Conservation (phyloP, 2,329 filamentous ascomycete genomes). For the Dothideomycetidae sp. region DNA sequence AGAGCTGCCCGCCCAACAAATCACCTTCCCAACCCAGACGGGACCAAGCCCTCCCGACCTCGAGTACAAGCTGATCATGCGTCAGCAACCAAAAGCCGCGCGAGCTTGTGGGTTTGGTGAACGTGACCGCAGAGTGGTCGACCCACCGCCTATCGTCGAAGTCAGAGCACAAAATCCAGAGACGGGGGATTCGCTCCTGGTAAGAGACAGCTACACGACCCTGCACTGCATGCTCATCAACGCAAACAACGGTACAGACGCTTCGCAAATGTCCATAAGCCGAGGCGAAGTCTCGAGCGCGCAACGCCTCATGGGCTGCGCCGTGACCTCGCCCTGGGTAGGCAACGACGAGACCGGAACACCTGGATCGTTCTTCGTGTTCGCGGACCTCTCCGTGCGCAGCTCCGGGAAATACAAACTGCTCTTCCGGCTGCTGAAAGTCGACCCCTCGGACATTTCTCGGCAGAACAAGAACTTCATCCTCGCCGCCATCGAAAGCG, state of each 20-base stretch:
- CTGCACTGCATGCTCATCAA: conserved; percentile 68
- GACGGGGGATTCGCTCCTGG: conserved; percentile 36
- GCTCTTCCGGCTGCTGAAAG: conserved; percentile 57
- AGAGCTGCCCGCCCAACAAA: conserved; percentile 25
- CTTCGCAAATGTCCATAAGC: conserved; percentile 38
- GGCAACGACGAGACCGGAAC: conserved; percentile 57
- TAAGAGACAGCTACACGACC: conserved; percentile 32
- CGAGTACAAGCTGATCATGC: conserved; percentile 42
- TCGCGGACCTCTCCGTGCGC: conserved; percentile 66
- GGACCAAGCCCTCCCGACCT: conserved; percentile 15
- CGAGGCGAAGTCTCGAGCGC: conserved; percentile 50
- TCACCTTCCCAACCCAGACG: conserved; percentile 8
- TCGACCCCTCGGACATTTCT: conserved; percentile 47
- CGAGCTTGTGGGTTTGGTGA: conserved; percentile 74
- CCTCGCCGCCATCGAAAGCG: conserved; percentile 44
- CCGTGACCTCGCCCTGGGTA: conserved; percentile 63
- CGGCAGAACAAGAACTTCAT: conserved; percentile 37
- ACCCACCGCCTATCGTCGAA: conserved; percentile 71
- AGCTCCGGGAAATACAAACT: conserved; percentile 64
- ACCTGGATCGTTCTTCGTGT: conserved; percentile 75
- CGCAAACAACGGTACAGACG: conserved; percentile 50
- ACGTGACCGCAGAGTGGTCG: conserved; percentile 65
- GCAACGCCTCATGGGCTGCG: conserved; percentile 62
- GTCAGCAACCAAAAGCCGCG: conserved; percentile 65
- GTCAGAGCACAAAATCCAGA: conserved; percentile 40